Evolutionary conservation across 2,329 filamentous ascomycete species (phyloP).

Genomic region (Chaetoscypha palmicola): DNA sequence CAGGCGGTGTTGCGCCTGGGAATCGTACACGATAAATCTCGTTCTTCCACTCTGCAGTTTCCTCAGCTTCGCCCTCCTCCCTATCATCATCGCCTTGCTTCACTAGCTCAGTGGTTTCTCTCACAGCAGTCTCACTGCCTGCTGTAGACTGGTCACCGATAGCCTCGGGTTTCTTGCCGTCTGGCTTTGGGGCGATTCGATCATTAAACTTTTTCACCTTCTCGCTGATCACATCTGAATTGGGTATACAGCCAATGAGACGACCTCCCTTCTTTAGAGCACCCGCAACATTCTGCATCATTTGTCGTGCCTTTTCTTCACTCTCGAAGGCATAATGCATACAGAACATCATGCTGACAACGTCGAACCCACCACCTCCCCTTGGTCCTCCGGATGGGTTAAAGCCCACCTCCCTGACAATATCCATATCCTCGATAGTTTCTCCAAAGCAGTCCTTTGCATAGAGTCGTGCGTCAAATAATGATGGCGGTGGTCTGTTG

Average conservation of each 20-base stretch:
- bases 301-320: conserved; percentile 80
- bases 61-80: conserved; percentile 56
- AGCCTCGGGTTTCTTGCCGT: conserved; percentile 30
- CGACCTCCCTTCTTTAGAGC: conserved; percentile 88
- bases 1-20: conserved; percentile 70
- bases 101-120: conserved; percentile 20
- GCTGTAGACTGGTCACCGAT: conserved; percentile 33
- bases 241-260: conserved; percentile 94
- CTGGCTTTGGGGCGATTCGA: conserved; percentile 37
- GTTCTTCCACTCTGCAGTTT: conserved; percentile 82
- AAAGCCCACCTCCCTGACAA: conserved; percentile 82
- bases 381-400: conserved; percentile 55
- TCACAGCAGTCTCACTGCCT: neutral
- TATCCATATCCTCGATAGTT: conserved; percentile 70
- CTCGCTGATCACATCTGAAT: conserved; percentile 80
- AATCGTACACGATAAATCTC: conserved; percentile 88
- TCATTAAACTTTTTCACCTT: conserved; percentile 73
- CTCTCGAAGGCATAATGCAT: conserved; percentile 98
- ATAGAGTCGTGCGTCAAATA: conserved; percentile 83
- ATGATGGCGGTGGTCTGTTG: conserved; percentile 42
- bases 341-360: conserved; percentile 98
- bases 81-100: conserved; percentile 34
- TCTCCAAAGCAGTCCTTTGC: conserved; percentile 91
- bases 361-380: conserved; percentile 78
- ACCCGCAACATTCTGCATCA: conserved; percentile 89